Base-by-base conservation (phyloP, 2,329 filamentous ascomycete genomes). In the Orbilia brochopaga region DNA sequence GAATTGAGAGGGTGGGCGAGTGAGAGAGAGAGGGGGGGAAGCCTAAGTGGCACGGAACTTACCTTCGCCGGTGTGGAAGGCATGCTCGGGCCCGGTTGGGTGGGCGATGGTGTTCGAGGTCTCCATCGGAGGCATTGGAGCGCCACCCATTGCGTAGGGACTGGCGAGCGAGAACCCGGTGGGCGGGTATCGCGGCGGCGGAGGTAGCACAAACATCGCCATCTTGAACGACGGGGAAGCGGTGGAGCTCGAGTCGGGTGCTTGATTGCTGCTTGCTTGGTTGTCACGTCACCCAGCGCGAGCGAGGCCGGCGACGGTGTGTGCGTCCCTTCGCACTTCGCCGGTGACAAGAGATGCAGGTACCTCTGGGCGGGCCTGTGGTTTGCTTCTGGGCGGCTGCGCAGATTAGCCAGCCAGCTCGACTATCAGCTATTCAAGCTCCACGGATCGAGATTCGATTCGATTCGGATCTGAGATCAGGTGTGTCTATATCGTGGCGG, bases 61-160 rank as follows among this genome's bases (percentile, higher is more conserved):
- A 90, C 92, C 94, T 87, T 99, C 94, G 79, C 93, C 94, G 53
- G 93, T 92, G 48, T 96, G 87, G 75, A 99, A 88, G 79, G 95
- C 90, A 80, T 91, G 91, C 76, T 96, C 92, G 23, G 90, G 86
- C 3, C 90, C 90, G 37, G 87, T 87, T 23, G 91, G 93, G 77
- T 90, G 89, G 65, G 86, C 87, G 73, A 99, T 82, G 42, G 87
- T 89, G 79, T 97, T 99, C 80, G 94, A 96, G 60, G 93, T 97
- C 84, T 99, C 94, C 78, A 96, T 89, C 79, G 96, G 86, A 40
- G 90, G 88, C 40, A 86, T 83, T 57, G 87, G 83, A 79, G 88
- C 84, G 73, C 87, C 87, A 77, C 87, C 85, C 75, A 86, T 86
- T 61, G 88, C 85, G 74, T 86, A 86, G 76, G 88, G 88, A 82